A percentile compares a stretch with the other conserved stretches of the same genome.
phyloP scores from a whole-genome alignment of 352 stramenopile species.

The Globisporangium viniferum region DNA sequence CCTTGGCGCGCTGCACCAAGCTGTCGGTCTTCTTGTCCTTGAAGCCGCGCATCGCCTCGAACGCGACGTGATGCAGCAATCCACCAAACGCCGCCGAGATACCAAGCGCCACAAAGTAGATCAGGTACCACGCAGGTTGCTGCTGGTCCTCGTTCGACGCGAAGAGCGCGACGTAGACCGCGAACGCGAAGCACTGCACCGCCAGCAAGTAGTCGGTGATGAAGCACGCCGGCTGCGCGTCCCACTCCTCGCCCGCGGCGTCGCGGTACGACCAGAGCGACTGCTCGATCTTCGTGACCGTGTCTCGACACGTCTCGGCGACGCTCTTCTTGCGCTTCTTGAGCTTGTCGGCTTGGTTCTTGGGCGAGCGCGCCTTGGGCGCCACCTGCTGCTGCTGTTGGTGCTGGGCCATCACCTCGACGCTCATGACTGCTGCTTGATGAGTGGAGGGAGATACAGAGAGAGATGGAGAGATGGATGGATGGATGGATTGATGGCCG shows the following conservation, averaged over 20 bases:
- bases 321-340: slow-evolving; percentile 32
- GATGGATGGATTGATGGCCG: neutral
- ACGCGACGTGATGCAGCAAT: slow-evolving; percentile 79
- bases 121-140: slow-evolving; percentile 70
- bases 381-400: neutral
- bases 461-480: neutral
- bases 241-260: slow-evolving; percentile 76
- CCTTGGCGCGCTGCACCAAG: slow-evolving; percentile 53
- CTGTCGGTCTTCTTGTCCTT: slow-evolving; percentile 71
- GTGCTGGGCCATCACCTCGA: slow-evolving; percentile 5
- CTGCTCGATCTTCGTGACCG: slow-evolving; percentile 68
- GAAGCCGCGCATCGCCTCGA: slow-evolving; percentile 67
- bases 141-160: slow-evolving; percentile 40
- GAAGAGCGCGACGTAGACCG: slow-evolving; percentile 77
- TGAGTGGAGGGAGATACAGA: neutral
- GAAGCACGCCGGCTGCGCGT: slow-evolving; percentile 83
- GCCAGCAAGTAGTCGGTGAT: slow-evolving; percentile 87
- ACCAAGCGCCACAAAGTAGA: slow-evolving; percentile 85
- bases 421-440: slow-evolving; percentile 7
- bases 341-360: slow-evolving; percentile 1
- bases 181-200: slow-evolving; percentile 80
- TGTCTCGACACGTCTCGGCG: slow-evolving; percentile 57
- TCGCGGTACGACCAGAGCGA: slow-evolving; percentile 79
- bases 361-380: slow-evolving; percentile 9
- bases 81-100: slow-evolving; percentile 76